phyloP scores from a whole-genome alignment of 352 stramenopile species.

The Elongisporangium undulatum region DNA sequence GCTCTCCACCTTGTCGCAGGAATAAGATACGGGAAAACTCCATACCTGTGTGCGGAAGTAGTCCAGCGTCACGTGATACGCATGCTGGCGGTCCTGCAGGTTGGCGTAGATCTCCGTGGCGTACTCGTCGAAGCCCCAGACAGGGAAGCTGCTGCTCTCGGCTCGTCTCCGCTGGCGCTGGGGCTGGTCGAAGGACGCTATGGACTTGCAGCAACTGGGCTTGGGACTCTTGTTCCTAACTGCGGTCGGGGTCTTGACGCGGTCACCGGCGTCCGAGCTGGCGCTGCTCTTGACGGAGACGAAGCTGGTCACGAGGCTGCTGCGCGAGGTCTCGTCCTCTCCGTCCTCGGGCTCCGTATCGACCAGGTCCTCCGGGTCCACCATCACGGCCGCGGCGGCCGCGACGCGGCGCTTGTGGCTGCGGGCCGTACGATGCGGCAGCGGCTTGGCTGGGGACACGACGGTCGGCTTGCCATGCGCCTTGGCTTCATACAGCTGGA shows the following conservation, averaged over 20 bases:
- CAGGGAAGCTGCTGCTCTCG: conserved; percentile 1
- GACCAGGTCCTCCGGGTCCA: conserved; percentile 24
- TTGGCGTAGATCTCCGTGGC: conserved; percentile 47
- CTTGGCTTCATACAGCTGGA: background rate
- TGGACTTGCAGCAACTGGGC: conserved; percentile 1
- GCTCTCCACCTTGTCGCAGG: background rate
- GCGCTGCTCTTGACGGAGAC: background rate
- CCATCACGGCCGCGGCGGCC: background rate
- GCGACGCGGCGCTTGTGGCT: background rate
- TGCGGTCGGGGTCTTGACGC: background rate
- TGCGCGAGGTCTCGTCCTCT: conserved; percentile 5
- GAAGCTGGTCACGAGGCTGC: conserved; percentile 2
- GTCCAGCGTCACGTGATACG: conserved; percentile 43
- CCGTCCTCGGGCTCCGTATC: conserved; percentile 31
- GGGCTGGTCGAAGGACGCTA: background rate
- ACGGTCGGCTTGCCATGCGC: background rate
- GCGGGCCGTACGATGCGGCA: background rate
- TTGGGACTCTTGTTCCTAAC: background rate
- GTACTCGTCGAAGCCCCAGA: conserved; percentile 40
- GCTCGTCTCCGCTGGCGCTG: background rate
- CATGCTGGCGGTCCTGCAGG: conserved; percentile 32
- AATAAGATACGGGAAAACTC: background rate
- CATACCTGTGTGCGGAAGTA: conserved; percentile 36
- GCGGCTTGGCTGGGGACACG: conserved; percentile 1
- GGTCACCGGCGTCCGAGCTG: background rate